Evolutionary conservation across 768 basidiomycete genomes (phyloP), one percentile per base, ranked within the genome.

Genomic region (Tulasnella sp.): DNA sequence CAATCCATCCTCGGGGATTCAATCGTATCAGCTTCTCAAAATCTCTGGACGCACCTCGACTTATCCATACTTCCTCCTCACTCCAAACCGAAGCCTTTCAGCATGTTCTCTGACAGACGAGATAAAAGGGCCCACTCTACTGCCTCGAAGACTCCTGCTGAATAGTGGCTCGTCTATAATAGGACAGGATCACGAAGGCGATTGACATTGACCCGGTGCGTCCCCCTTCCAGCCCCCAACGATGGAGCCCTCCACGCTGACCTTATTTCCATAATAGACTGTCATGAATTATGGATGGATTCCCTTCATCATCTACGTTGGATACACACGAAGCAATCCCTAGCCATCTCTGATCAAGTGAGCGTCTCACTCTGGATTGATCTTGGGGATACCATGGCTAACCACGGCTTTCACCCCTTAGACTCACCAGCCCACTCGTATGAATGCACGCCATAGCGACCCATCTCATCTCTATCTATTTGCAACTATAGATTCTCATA

Each of bases 311-410:
- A 93, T 98, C 67, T 96, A 92, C 71, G 79, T 96, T 68, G 94
- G 93, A 34, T 96, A 88, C 75, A 88, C 86, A 54, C 77, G 86
- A 65, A 92, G 90, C 69, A 90, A 87, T 68, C 93, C 93, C 29
- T 89, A 92, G 66, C 93, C 93, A 19, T 92, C 91, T 41, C 75
- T 97, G 67, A 94, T 94, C 73, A 93, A 96, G 92, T 94, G 56
- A 66, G 89, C 80, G 42, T 30, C 54, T 53, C 50, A 2, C 24
- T 53, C 4, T 21, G 38, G 30, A 42, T 49, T 10, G 24, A 21
- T 43, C 30, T 29, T 3, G 4, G 0, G 3, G 4, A 0, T 43
- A 41, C 58, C 58, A 43, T 53, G 19, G 11, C 41, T 10, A 49
- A 9, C 38, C 64, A 38, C 44, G 11, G n/a, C 29, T 53, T 3